A percentile compares a stretch with the other conserved stretches of the same genome.
Evolutionary conservation across 257 asterid genomes (phyloP).

Genomic region (Plantago elongata): DNA sequence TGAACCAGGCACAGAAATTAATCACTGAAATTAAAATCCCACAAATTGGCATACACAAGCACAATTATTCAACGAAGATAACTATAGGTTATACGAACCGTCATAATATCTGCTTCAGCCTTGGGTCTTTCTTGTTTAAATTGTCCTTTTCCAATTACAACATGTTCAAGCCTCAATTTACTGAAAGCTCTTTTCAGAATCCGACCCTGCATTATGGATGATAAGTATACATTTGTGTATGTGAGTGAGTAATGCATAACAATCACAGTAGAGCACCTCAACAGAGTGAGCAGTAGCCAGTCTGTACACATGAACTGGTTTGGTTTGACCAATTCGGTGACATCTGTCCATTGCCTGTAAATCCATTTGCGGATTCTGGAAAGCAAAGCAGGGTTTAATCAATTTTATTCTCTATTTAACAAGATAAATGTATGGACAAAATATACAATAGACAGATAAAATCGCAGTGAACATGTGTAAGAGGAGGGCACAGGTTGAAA

Average conservation of each 20-base stretch:
- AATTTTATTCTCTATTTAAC: constrained; percentile 2
- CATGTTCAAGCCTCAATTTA: constrained; percentile 95
- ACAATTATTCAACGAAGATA: not conserved
- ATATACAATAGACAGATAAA: not conserved
- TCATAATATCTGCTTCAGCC: constrained; percentile 35
- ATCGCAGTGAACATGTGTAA: not conserved
- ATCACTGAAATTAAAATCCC: too few species aligned
- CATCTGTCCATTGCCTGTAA: constrained; percentile 99
- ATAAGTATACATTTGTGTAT: not conserved
- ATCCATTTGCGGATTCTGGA: constrained; percentile 98
- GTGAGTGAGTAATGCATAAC: not conserved
- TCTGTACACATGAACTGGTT: constrained; percentile 98
- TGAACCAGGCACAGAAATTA: too few species aligned
- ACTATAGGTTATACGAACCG: constrained; percentile 29
- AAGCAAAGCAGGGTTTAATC: constrained; percentile 17
- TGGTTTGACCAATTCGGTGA: constrained; percentile 97
- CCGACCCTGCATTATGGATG: constrained; percentile 51
- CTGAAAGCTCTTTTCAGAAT: constrained; percentile 92
- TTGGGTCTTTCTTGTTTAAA: constrained; percentile 78
- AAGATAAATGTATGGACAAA: not conserved
- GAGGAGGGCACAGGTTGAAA: constrained; percentile 16
- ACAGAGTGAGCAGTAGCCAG: constrained; percentile 90
- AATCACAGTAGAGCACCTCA: constrained; percentile 45
- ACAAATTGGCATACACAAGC: too few species aligned
- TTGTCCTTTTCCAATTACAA: constrained; percentile 93